Base-by-base conservation (phyloP, 495 filamentous ascomycete genomes). In the Neurospora pannonica region DNA sequence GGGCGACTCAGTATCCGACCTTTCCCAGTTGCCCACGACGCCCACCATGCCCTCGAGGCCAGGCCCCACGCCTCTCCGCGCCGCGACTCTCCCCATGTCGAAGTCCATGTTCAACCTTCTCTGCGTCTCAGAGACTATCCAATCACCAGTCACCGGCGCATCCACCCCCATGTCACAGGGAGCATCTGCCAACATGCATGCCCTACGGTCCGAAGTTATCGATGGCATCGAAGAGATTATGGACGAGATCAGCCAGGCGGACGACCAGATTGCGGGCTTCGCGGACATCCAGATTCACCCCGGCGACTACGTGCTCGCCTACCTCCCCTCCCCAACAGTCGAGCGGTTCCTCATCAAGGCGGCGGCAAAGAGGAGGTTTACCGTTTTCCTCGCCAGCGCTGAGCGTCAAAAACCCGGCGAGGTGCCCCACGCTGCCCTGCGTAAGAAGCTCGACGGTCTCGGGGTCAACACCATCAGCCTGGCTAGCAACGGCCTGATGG, bases 201-300 rank as follows among this genome's bases (percentile, higher is more conserved):
- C 95, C 74, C 85, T 97, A 48, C 92, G 92, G 73, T 92, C 92
- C n/a, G 94, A 97, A 81, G 92, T 97, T 4, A 86, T 95, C 74
- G 92, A 94, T 78, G 94, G 94, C 31, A 94, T 98, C 74, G 88
- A 91, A 75, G 95, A 98, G 81, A 93, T 98, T 40, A 92, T 94
- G 79, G 95, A 98, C 78, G 95, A 98, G 81, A 88, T 98, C 60
- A 89, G 89, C 62, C 92, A 95, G 80, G 92, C 92, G 17, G 94
- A 97, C 81, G 92, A 95, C 76, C 93, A 96, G 81, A 95, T 97
- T 74, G 92, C 94, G 4, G 89, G 87, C 31, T 94, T 94, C 76
- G 92, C 94, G 7, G 89, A 94, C 69, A 92, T 97, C 28, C 92
- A 97, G 80, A 97, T 98, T 70, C 93, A 97, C 82, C 90, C 92